phyloP scores from a whole-genome alignment of 192 early-diverging fungal genomes.

The Linnemannia hyalina region DNA sequence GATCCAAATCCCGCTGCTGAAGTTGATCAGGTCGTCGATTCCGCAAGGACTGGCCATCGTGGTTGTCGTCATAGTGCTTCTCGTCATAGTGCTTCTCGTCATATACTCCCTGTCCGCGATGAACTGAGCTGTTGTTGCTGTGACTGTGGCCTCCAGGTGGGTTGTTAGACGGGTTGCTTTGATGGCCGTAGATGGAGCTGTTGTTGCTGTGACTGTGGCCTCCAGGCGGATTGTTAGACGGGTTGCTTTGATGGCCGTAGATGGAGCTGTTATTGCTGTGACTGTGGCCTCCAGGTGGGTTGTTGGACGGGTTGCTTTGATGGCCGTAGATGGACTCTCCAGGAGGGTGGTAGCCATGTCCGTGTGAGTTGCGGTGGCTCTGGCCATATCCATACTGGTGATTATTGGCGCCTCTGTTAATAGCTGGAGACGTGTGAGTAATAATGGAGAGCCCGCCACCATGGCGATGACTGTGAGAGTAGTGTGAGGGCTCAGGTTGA shows the following conservation, averaged over 20 bases:
- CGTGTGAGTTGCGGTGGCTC: neutral
- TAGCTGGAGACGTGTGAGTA: conserved; percentile 11
- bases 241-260: too few relatives aligned
- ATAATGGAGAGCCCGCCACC: conserved; percentile 31
- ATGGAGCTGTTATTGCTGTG: too few relatives aligned
- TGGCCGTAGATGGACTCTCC: conserved; percentile 5
- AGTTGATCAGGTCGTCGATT: conserved; percentile 40
- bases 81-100: neutral
- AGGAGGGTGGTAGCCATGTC: conserved; percentile 19
- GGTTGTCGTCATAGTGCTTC: neutral
- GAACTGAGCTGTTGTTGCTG: conserved; percentile 8
- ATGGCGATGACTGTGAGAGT: conserved; percentile 11
- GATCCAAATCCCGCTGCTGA: conserved; percentile 40
- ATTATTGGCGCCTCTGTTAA: neutral
- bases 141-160: too few relatives aligned
- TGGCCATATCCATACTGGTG: conserved; percentile 6
- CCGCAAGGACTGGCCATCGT: conserved; percentile 15
- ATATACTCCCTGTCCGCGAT: neutral
- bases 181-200: too few relatives aligned
- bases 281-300: neutral
- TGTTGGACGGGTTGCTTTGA: neutral
- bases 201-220: too few relatives aligned
- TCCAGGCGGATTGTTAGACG: too few relatives aligned
- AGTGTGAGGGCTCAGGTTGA: neutral
- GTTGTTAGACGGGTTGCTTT: too few relatives aligned